Conservation (phyloP, 768 basidiomycete genomes). For the Phanerodontia chrysosporium region DNA sequence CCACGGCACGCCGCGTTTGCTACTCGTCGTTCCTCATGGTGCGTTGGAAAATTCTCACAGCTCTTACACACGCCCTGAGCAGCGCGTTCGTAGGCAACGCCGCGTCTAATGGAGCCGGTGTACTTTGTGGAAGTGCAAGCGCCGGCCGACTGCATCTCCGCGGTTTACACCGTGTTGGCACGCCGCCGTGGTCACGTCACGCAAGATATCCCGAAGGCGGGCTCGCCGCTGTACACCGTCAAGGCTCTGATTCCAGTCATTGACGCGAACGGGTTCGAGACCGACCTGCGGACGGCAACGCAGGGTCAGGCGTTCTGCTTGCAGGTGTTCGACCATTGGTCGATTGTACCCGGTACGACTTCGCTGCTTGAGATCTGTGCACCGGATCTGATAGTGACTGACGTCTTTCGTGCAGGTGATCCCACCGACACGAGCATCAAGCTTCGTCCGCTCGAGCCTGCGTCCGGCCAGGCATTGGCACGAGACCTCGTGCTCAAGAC, state of each 20-base stretch:
- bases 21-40: conserved; percentile 99
- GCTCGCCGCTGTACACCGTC: conserved; percentile 95
- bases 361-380: conserved; percentile 11
- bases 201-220: conserved; percentile 96
- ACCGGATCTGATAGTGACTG: conserved; percentile 14
- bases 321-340: conserved; percentile 98
- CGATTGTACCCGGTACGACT: conserved; percentile 85
- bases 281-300: conserved; percentile 93
- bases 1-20: conserved; percentile 96
- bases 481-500: conserved; percentile 96
- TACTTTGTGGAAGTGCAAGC: conserved; percentile 99
- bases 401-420: conserved; percentile 60
- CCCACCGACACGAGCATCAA: conserved; percentile 97
- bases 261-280: conserved; percentile 98
- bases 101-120: conserved; percentile 93
- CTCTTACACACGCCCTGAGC: conserved; percentile 1
- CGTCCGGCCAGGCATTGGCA: conserved; percentile 92
- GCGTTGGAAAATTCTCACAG: conserved; percentile 25
- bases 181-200: conserved; percentile 98
- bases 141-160: conserved; percentile 97
- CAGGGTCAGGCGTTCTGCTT: conserved; percentile 99
- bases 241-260: conserved; percentile 98
- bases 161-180: conserved; percentile 98
- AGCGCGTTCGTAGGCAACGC: conserved; percentile 64
- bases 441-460: conserved; percentile 93